Conservation (phyloP, 2,329 filamentous ascomycete species). For the Thielaviopsis musarum region DNA sequence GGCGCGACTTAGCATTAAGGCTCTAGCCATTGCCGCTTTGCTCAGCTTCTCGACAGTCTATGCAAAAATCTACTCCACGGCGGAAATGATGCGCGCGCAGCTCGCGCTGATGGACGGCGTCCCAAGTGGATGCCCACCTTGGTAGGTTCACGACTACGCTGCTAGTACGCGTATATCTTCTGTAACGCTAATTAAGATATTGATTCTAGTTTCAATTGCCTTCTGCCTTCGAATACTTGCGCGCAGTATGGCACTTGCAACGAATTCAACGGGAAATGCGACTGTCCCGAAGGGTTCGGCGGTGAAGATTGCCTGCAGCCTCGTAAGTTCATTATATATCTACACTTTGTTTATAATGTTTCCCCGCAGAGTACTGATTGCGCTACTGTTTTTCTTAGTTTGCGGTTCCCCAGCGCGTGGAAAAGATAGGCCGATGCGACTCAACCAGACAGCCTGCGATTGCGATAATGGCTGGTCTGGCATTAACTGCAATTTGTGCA, state of each 20-base stretch:
- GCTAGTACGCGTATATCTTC: slow-evolving; percentile 17
- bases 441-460: slow-evolving; percentile 48
- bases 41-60: neutral
- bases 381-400: slow-evolving; percentile 26
- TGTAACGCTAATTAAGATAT: neutral
- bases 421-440: slow-evolving; percentile 57
- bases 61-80: slow-evolving; percentile 41
- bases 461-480: slow-evolving; percentile 91
- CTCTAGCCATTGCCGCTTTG: neutral
- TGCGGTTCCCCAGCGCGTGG: slow-evolving; percentile 80
- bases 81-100: slow-evolving; percentile 45
- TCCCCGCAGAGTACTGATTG: neutral
- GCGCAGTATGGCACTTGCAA: slow-evolving; percentile 84
- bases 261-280: slow-evolving; percentile 78
- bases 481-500: slow-evolving; percentile 96
- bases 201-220: slow-evolving; percentile 76
- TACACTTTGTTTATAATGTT: neutral
- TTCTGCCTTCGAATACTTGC: slow-evolving; percentile 80
- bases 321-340: slow-evolving; percentile 26
- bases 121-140: slow-evolving; percentile 64
- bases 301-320: slow-evolving; percentile 86
- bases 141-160: slow-evolving; percentile 28
- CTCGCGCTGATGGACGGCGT: slow-evolving; percentile 57
- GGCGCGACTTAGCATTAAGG: neutral
- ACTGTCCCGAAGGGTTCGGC: slow-evolving; percentile 81